Evolutionary conservation across 306 rosid genomes (phyloP).

Genomic region (Abrus precatorius): DNA sequence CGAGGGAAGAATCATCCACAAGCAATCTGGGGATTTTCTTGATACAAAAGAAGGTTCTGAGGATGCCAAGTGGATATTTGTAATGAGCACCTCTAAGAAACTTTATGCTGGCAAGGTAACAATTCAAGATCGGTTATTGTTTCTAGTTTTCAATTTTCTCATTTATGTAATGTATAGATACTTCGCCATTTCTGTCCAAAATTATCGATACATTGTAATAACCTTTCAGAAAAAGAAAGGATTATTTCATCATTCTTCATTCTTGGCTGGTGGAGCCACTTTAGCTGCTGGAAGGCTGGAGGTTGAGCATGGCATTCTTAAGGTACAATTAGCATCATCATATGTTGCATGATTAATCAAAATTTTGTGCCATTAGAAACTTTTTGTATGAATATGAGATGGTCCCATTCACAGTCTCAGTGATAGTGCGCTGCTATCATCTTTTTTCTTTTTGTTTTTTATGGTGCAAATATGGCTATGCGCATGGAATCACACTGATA

Average conservation of each 20-base stretch:
- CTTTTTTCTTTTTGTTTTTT: slow-evolving; percentile 20
- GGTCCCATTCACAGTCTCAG: slow-evolving; percentile 3
- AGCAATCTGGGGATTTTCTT: slow-evolving; percentile 69
- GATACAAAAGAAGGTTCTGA: slow-evolving; percentile 59
- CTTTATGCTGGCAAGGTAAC: slow-evolving; percentile 92
- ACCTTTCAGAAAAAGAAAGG: slow-evolving; percentile 85
- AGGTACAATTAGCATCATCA: slow-evolving; percentile 59
- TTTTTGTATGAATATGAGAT: slow-evolving; percentile 25
- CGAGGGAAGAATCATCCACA: slow-evolving; percentile 72
- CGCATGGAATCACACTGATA: not conserved
- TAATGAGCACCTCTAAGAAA: slow-evolving; percentile 89
- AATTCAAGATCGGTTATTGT: slow-evolving; percentile 18
- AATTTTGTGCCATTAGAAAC: slow-evolving; percentile 7
- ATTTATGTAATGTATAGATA: not conserved
- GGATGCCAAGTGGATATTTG: slow-evolving; percentile 85
- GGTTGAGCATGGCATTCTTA: slow-evolving; percentile 72
- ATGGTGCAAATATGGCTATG: slow-evolving; percentile 8
- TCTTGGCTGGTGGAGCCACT: slow-evolving; percentile 94
- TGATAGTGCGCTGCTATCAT: not conserved
- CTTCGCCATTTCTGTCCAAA: not conserved
- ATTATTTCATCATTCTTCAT: slow-evolving; percentile 85
- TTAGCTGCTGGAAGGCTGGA: slow-evolving; percentile 91
- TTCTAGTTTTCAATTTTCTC: slow-evolving; percentile 12
- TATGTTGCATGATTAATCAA: slow-evolving; percentile 28
- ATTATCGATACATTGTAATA: slow-evolving; percentile 36